Evolutionary conservation across 2,329 filamentous ascomycete genomes (phyloP).

Genomic region (Metarhizium album): DNA sequence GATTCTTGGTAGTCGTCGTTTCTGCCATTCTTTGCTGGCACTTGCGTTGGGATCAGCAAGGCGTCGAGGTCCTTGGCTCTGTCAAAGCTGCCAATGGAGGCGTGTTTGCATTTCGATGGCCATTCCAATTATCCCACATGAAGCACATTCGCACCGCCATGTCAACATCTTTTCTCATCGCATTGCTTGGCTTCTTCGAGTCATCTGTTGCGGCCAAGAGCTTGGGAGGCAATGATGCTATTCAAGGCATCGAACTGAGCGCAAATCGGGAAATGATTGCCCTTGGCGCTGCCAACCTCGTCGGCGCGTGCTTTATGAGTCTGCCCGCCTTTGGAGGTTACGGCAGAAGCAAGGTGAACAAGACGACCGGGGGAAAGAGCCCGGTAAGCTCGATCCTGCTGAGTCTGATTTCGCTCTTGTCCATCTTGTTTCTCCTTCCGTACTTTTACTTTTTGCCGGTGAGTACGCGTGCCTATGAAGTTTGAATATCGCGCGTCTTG

Average conservation of each 20-base stretch:
- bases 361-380: constrained; percentile 79
- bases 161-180: constrained; percentile 86
- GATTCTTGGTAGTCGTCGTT: constrained; percentile 78
- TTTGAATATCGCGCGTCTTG: background rate
- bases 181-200: constrained; percentile 95
- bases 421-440: constrained; percentile 71
- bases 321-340: constrained; percentile 94
- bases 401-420: constrained; percentile 70
- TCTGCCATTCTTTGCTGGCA: constrained; percentile 71
- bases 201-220: constrained; percentile 94
- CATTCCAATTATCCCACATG: constrained; percentile 67
- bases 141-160: constrained; percentile 76
- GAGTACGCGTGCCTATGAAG: constrained; percentile 25
- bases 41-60: constrained; percentile 67
- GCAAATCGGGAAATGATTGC: constrained; percentile 91
- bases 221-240: constrained; percentile 57
- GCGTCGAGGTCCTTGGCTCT: constrained; percentile 73
- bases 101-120: constrained; percentile 73
- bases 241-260: constrained; percentile 73
- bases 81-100: constrained; percentile 65
- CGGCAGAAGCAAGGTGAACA: constrained; percentile 90
- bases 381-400: constrained; percentile 90
- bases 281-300: constrained; percentile 79
- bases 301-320: constrained; percentile 85
- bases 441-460: constrained; percentile 96